Conservation (phyloP, 305 asterid species). For the Fraxinus angustifolia region DNA sequence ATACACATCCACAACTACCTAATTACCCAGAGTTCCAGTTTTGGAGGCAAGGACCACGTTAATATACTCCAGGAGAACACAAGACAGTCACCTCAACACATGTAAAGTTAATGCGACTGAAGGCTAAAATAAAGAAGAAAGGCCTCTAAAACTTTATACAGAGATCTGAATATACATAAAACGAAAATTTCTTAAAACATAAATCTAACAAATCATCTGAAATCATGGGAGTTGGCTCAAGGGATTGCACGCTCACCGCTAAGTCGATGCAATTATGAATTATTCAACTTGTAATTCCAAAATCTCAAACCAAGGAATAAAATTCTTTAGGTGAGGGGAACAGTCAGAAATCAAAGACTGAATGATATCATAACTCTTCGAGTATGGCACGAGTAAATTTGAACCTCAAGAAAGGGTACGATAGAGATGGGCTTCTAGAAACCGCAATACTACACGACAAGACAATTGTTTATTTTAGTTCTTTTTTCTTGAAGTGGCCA, state of each 20-base stretch:
- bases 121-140: neutral
- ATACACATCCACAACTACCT: neutral
- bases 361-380: neutral
- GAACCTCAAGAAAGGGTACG: neutral
- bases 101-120: neutral
- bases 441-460: neutral
- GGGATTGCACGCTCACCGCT: neutral
- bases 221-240: neutral
- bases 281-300: neutral
- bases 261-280: neutral
- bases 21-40: neutral
- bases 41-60: neutral
- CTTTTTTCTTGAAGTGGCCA: neutral
- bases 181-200: neutral
- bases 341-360: neutral
- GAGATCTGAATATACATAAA: neutral
- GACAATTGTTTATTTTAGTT: neutral
- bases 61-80: neutral
- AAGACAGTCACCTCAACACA: neutral
- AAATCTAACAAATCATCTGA: neutral
- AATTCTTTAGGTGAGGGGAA: neutral
- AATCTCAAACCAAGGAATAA: neutral
- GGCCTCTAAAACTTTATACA: neutral
- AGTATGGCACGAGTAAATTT: neutral
- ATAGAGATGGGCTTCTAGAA: neutral